Percentiles rank a stretch among this genome's conserved stretches.
Evolutionary conservation across 2,329 filamentous ascomycete species (phyloP).

Genomic region (Scleromitrula shiraiana): DNA sequence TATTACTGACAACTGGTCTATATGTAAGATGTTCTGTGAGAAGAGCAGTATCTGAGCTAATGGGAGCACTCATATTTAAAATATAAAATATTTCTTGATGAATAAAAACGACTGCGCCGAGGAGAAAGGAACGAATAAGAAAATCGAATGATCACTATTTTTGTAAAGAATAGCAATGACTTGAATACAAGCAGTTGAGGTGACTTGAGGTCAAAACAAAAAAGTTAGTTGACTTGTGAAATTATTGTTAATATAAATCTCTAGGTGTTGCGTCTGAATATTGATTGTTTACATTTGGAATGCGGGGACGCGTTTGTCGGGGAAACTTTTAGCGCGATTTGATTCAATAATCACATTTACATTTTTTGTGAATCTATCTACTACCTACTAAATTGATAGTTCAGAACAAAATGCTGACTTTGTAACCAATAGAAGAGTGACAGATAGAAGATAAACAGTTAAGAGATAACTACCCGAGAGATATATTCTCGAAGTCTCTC

Average conservation of each 20-base stretch:
- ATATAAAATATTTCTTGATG: background rate
- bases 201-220: too few relatives aligned
- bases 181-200: background rate
- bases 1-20: constrained; percentile 68
- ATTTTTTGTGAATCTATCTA: too few relatives aligned
- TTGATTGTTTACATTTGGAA: too few relatives aligned
- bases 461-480: too few relatives aligned
- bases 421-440: too few relatives aligned
- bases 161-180: background rate
- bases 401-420: too few relatives aligned
- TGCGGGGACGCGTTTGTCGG: constrained; percentile 7
- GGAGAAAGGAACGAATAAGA: background rate
- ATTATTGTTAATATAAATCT: background rate
- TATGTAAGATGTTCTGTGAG: constrained; percentile 95
- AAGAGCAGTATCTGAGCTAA: constrained; percentile 45
- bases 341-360: background rate
- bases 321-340: background rate
- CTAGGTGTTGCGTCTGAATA: constrained; percentile 3
- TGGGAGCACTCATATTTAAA: constrained; percentile 21
- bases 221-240: background rate
- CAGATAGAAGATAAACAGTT: too few relatives aligned
- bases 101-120: background rate
- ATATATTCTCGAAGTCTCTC: too few relatives aligned
- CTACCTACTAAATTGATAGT: too few relatives aligned
- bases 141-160: background rate